Evolutionary conservation across 2,329 filamentous ascomycete species (phyloP).

Genomic region (Aureobasidium vineae): DNA sequence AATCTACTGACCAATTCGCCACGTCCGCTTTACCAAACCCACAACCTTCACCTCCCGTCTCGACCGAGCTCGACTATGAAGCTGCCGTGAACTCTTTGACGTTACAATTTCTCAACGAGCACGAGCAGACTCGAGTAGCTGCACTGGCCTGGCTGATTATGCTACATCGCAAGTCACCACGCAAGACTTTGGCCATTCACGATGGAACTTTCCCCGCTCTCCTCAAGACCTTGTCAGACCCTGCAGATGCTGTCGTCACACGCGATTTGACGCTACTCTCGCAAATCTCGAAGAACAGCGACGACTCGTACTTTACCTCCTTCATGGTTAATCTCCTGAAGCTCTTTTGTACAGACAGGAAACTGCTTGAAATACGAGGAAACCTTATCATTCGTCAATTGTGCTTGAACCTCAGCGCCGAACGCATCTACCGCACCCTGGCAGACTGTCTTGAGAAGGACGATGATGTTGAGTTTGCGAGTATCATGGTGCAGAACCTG

Average conservation of each 20-base stretch:
- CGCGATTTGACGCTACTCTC: conserved; percentile 90
- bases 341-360: conserved; percentile 90
- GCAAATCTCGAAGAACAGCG: conserved; percentile 93
- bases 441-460: conserved; percentile 97
- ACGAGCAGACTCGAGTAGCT: conserved; percentile 91
- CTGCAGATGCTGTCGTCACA: conserved; percentile 91
- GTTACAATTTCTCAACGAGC: conserved; percentile 90
- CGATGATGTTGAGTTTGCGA: conserved; percentile 96
- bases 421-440: conserved; percentile 91
- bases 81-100: conserved; percentile 92
- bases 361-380: conserved; percentile 84
- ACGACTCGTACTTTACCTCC: conserved; percentile 94
- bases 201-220: conserved; percentile 95
- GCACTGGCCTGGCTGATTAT: conserved; percentile 96
- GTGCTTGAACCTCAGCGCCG: conserved; percentile 87
- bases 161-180: conserved; percentile 91
- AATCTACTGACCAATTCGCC: neutral
- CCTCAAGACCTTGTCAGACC: conserved; percentile 93
- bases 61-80: conserved; percentile 86
- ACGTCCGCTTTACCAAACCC: conserved; percentile 4
- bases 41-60: conserved; percentile 44
- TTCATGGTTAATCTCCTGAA: conserved; percentile 98
- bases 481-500: conserved; percentile 98
- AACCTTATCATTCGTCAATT: conserved; percentile 96
- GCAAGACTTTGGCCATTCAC: conserved; percentile 85